Conservation (phyloP, 345 rosid species). For the Camelina neglecta region DNA sequence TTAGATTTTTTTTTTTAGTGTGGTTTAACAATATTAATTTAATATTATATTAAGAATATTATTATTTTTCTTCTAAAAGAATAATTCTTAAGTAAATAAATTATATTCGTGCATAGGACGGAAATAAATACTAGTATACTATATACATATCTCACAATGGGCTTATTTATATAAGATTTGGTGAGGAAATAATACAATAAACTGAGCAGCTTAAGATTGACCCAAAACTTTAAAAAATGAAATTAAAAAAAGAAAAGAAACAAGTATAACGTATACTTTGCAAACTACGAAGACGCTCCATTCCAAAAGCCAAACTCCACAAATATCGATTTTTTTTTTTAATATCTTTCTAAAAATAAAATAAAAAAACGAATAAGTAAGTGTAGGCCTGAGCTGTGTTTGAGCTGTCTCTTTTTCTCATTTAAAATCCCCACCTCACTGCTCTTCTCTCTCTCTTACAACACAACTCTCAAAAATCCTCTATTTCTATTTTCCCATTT, state of each 20-base stretch:
- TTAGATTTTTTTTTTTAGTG: too few species aligned
- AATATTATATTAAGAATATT: too few species aligned
- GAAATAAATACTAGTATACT: too few species aligned
- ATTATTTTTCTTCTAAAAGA: too few species aligned
- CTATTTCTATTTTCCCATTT: conserved; percentile 13
- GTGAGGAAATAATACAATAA: neutral
- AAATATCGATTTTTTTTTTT: neutral
- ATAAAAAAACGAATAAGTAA: neutral
- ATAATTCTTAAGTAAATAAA: too few species aligned
- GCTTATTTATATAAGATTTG: conserved; percentile 16
- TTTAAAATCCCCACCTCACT: conserved; percentile 36
- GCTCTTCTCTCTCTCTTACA: conserved; percentile 10
- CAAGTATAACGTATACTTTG: conserved; percentile 31
- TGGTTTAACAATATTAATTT: too few species aligned
- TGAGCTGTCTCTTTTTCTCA: conserved; percentile 66
- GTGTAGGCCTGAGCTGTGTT: conserved; percentile 77
- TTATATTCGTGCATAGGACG: too few species aligned
- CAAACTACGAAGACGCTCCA: conserved; percentile 33
- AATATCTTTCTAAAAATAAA: neutral
- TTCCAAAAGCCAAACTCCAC: conserved; percentile 24
- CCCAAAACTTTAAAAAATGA: neutral
- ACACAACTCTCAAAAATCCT: conserved; percentile 12
- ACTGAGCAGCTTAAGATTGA: conserved; percentile 9
- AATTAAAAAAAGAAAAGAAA: too few species aligned
- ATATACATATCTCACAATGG: neutral